Conservation (phyloP, 495 filamentous ascomycete genomes). For the Friedmanniomyces simplex region DNA sequence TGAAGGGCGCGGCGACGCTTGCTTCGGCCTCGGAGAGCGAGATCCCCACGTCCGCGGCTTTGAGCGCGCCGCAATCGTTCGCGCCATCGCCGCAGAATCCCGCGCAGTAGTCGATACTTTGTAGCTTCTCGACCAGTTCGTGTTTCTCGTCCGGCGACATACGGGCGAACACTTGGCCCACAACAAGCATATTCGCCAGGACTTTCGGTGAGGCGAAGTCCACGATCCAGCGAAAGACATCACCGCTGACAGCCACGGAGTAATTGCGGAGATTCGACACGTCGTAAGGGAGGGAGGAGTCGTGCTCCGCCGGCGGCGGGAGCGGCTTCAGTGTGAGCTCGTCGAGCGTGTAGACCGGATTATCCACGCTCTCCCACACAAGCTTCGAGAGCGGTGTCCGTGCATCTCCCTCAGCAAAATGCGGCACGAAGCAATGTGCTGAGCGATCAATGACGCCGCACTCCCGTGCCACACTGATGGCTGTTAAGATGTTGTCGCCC, state of each 20-base stretch:
- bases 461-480: constrained; percentile 90
- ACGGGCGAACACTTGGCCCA: constrained; percentile 87
- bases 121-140: constrained; percentile 92
- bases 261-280: constrained; percentile 69
- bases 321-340: constrained; percentile 69
- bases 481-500: constrained; percentile 95
- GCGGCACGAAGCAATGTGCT: constrained; percentile 85
- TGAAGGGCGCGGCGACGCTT: constrained; percentile 95
- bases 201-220: constrained; percentile 75
- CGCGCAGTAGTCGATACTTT: constrained; percentile 89
- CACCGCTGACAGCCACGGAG: constrained; percentile 78
- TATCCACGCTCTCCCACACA: constrained; percentile 86
- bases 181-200: constrained; percentile 69
- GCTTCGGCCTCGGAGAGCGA: constrained; percentile 97
- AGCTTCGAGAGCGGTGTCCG: constrained; percentile 59
- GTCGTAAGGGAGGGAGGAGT: constrained; percentile 78
- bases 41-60: constrained; percentile 97
- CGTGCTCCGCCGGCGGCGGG: constrained; percentile 53
- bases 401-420: constrained; percentile 63
- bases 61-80: constrained; percentile 95
- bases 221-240: constrained; percentile 93
- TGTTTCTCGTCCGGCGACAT: constrained; percentile 99
- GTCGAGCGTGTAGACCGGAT: constrained; percentile 64
- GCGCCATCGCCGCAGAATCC: constrained; percentile 98
- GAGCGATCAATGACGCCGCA: constrained; percentile 71